Base-by-base conservation (phyloP, 1,284 basidiomycete species). In the Taiwanofungus camphoratus region DNA sequence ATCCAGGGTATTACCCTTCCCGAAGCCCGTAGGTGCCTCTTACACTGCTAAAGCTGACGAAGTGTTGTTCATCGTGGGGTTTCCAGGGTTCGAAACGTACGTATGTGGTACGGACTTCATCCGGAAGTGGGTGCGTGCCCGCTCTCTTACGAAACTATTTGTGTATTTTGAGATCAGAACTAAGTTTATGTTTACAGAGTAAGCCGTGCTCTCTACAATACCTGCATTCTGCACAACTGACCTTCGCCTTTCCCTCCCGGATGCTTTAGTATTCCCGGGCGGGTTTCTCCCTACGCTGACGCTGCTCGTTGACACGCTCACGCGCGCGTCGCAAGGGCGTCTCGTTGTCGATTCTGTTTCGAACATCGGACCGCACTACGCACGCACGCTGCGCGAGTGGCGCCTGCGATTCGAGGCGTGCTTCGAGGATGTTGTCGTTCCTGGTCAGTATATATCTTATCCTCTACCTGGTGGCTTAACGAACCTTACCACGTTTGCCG, bases 381-480 rank as follows among this genome's bases (percentile, higher is more conserved):
- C 86, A 2, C 74, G 87, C 4, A 90, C 88, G 4, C 69, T 91
- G n/a, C 71, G 87, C n/a, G 86, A 89, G 65, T 91, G 87, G 87
- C 69, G 80, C 15, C 56, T 65, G 19, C 70, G 83, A 3, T 91
- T 90, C 64, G 64, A 77, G 39, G 62, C 65, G n/a, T 59, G 60
- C n/a, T 92, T 88, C 58, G 77, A 84, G 31, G 63, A 62, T 3
- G 68, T 75, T 31, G 78, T 90, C 42, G 70, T 73, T 1, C 79
- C 81, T 2, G 76, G 60, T 57, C 21, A 26, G 57, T 31, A 5
- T 33, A 4, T 19, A 6, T 5, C 29, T 16, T 21, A 11, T 12
- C n/a, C 15, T 34, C 5, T 20, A 18, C n/a, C 5, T 39, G 24
- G n/a, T 38, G 22, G 8, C 20, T 4, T n/a, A 11, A 12, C 32